These are phyloP conservation scores for Orbilia blumenaviensis DNA, from an alignment of 2,329 filamentous ascomycete genomes.

Conservation along the genomic window DNA sequence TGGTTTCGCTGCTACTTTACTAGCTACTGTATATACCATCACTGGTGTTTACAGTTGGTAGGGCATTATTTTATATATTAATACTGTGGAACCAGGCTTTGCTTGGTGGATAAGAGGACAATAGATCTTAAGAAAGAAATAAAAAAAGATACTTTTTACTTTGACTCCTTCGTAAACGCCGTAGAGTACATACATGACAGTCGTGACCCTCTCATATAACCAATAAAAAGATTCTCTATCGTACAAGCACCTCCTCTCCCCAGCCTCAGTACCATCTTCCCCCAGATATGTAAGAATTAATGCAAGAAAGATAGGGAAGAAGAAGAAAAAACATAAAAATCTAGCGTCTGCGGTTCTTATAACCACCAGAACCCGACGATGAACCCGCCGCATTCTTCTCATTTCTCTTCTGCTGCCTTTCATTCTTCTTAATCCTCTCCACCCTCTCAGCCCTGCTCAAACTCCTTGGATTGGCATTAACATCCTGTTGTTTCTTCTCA, in stretches of 20 bases:
- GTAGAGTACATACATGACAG: background rate
- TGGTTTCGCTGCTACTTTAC: too few relatives aligned
- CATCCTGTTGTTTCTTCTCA: conserved; percentile 75
- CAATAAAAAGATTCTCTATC: conserved; percentile 12
- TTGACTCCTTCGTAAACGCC: conserved; percentile 43
- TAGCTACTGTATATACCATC: too few relatives aligned
- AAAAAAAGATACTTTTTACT: conserved; percentile 14
- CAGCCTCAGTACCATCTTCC: too few relatives aligned
- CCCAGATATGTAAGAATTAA: too few relatives aligned
- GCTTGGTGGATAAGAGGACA: too few relatives aligned
- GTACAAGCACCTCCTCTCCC: conserved; percentile 7
- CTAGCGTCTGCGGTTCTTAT: conserved; percentile 50
- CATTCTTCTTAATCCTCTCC: conserved; percentile 74
- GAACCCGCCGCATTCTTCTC: conserved; percentile 63
- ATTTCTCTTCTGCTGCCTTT: conserved; percentile 74
- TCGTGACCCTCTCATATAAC: conserved; percentile 4
- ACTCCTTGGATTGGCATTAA: conserved; percentile 63
- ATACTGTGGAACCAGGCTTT: too few relatives aligned
- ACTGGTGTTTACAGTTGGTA: too few relatives aligned
- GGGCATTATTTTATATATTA: too few relatives aligned
- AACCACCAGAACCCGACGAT: conserved; percentile 8
- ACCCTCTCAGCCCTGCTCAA: conserved; percentile 71
- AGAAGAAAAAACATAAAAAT: background rate
- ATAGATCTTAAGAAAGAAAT: background rate
- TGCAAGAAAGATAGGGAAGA: too few relatives aligned